Conservation (phyloP, 2,329 filamentous ascomycete species). For the Colletotrichum higginsianum region DNA sequence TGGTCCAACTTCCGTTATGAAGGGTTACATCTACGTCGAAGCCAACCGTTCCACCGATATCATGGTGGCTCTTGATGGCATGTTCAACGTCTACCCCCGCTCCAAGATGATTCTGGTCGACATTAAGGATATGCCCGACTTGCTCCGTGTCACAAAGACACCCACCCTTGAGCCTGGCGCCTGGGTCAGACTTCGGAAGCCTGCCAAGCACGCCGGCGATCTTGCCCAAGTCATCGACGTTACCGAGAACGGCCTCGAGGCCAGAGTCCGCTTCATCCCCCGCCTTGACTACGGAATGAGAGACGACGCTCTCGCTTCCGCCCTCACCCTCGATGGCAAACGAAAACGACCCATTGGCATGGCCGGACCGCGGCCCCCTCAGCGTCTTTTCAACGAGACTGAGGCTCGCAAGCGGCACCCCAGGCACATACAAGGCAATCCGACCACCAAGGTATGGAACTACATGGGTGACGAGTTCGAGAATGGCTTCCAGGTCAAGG, state of each 20-base stretch:
- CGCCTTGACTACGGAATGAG: constrained; percentile 92
- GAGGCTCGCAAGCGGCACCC: constrained; percentile 93
- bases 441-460: constrained; percentile 84
- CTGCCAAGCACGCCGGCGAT: constrained; percentile 87
- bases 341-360: constrained; percentile 79
- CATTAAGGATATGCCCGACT: constrained; percentile 97
- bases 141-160: constrained; percentile 91
- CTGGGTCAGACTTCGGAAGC: constrained; percentile 90
- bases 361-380: constrained; percentile 81
- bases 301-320: constrained; percentile 73
- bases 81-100: constrained; percentile 91
- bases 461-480: constrained; percentile 93
- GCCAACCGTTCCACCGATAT: constrained; percentile 91
- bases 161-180: constrained; percentile 88
- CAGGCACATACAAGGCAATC: constrained; percentile 74
- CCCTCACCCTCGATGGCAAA: constrained; percentile 74
- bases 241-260: constrained; percentile 91
- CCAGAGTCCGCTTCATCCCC: constrained; percentile 89
- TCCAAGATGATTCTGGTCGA: constrained; percentile 90
- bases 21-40: constrained; percentile 96
- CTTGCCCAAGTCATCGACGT: constrained; percentile 93
- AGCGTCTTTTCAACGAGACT: constrained; percentile 91
- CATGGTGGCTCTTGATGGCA: constrained; percentile 83
- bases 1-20: constrained; percentile 83
- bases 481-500: constrained; percentile 93